Evolutionary conservation across 495 filamentous ascomycete genomes (phyloP).

Genomic region (Podospora didyma): DNA sequence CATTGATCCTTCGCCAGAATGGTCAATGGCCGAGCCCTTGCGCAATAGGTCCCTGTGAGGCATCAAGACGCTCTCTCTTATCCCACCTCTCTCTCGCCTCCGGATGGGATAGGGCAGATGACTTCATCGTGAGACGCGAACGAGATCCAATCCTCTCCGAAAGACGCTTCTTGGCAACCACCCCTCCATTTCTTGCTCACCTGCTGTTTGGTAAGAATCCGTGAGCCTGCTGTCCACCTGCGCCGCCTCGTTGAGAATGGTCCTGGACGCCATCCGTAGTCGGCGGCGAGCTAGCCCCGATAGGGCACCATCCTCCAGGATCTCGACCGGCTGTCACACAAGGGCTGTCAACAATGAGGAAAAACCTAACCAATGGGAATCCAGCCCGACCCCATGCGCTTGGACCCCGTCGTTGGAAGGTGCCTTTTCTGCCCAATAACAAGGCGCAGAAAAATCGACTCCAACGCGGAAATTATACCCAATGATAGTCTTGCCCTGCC

Average conservation of each 20-base stretch:
- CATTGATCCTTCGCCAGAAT: not conserved
- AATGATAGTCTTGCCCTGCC: conserved; percentile 26
- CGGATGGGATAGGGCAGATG: too few species aligned
- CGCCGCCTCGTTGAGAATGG: not conserved
- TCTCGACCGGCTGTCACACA: conserved; percentile 11
- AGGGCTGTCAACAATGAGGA: conserved; percentile 11
- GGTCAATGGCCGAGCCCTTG: not conserved
- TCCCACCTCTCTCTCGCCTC: not conserved
- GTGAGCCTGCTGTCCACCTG: not conserved
- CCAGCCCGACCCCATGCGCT: conserved; percentile 23
- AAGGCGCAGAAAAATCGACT: conserved; percentile 27
- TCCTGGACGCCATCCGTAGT: conserved; percentile 12
- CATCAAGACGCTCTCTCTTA: not conserved
- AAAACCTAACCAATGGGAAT: conserved; percentile 27
- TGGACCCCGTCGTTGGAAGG: conserved; percentile 24
- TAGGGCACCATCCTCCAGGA: conserved; percentile 16
- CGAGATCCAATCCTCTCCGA: not conserved
- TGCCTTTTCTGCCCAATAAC: conserved; percentile 38
- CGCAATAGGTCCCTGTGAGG: not conserved
- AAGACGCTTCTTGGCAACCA: not conserved
- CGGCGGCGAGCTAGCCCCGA: conserved; percentile 17
- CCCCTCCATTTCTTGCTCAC: not conserved
- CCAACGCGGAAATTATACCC: conserved; percentile 38
- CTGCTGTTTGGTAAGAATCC: not conserved
- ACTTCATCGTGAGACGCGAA: not conserved